These are phyloP conservation scores for Penicillium brevicompactum DNA, from an alignment of 2,329 filamentous ascomycete species.

Conservation along the genomic window DNA sequence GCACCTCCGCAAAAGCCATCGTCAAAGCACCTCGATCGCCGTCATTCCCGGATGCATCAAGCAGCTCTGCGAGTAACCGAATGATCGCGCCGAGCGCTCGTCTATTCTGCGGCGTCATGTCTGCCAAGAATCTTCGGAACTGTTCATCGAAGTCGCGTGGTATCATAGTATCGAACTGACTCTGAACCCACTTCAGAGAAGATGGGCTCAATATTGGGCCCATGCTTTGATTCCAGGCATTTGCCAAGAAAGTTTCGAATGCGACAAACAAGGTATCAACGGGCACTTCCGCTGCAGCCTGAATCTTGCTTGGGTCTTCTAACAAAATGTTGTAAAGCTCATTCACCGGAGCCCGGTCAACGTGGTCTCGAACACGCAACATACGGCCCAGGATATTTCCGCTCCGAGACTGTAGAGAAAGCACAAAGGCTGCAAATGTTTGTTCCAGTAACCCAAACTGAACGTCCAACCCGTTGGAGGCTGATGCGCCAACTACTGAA, in stretches of 20 bases:
- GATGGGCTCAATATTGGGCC: constrained; percentile 77
- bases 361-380: constrained; percentile 68
- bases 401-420: constrained; percentile 80
- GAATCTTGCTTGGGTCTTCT: constrained; percentile 77
- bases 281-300: constrained; percentile 72
- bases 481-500: constrained; percentile 57
- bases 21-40: constrained; percentile 87
- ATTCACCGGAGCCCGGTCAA: constrained; percentile 80
- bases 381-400: constrained; percentile 81
- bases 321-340: constrained; percentile 87
- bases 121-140: constrained; percentile 55
- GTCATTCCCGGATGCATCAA: constrained; percentile 89
- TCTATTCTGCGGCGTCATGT: constrained; percentile 61
- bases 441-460: constrained; percentile 77
- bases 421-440: constrained; percentile 79
- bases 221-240: constrained; percentile 87
- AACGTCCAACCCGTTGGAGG: constrained; percentile 59
- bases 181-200: constrained; percentile 72
- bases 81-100: constrained; percentile 82
- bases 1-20: constrained; percentile 81
- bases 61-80: constrained; percentile 80
- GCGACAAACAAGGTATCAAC: constrained; percentile 86
- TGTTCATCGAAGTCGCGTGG: constrained; percentile 57
- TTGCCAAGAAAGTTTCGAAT: constrained; percentile 88
- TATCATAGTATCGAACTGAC: constrained; percentile 44